These are phyloP conservation scores for Pseudogymnoascus sp. DNA, from an alignment of 2,329 filamentous ascomycete genomes.

Conservation along the genomic window DNA sequence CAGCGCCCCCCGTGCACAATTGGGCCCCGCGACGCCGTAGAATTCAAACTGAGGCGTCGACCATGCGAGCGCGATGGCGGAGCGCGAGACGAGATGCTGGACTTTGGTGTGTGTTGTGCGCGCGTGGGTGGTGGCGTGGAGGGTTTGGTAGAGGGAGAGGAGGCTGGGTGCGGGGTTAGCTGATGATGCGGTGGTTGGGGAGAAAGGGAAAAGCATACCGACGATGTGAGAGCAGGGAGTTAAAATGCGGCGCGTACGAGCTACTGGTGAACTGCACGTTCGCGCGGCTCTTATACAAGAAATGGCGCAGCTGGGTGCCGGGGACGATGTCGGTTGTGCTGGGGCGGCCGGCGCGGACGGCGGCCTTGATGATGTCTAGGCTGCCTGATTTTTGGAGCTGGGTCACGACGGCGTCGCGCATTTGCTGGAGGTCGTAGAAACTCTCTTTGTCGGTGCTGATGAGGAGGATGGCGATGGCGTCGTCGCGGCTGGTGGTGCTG, in stretches of 20 bases:
- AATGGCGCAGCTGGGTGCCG: constrained; percentile 75
- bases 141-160: constrained; percentile 73
- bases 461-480: constrained; percentile 82
- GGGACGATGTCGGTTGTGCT: constrained; percentile 67
- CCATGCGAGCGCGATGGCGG: constrained; percentile 79
- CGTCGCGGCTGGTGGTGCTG: constrained; percentile 52
- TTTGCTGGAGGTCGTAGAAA: constrained; percentile 79
- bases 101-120: constrained; percentile 81
- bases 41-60: constrained; percentile 85
- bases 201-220: constrained; percentile 35
- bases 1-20: constrained; percentile 53
- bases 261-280: constrained; percentile 97
- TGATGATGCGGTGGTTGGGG: constrained; percentile 4
- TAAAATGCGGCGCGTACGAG: constrained; percentile 62
- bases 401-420: constrained; percentile 52
- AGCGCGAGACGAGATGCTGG: constrained; percentile 66
- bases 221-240: constrained; percentile 49
- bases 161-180: constrained; percentile 38
- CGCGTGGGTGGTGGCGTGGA: constrained; percentile 78
- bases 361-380: constrained; percentile 63
- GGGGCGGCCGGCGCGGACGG: constrained; percentile 63
- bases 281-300: constrained; percentile 86
- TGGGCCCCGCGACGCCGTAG: constrained; percentile 84
- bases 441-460: constrained; percentile 89
- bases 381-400: constrained; percentile 69